These are phyloP conservation scores for Wickerhamomyces ciferrii DNA, from an alignment of 805 yeast genomes.

Conservation along the genomic window DNA sequence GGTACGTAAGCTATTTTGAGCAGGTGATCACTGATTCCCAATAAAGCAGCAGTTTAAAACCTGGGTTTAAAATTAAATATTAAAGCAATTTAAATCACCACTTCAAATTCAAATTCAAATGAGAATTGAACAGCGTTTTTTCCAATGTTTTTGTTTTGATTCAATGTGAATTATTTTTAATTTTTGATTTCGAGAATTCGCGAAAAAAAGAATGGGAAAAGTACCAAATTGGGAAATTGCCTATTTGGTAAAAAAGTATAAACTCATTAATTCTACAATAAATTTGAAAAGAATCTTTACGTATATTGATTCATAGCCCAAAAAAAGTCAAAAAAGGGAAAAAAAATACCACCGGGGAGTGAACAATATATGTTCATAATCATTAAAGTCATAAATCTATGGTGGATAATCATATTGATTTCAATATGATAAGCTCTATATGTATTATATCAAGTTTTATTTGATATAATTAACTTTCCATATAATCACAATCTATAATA, in stretches of 20 bases:
- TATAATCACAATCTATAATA: too few relatives aligned
- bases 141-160: background rate
- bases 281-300: background rate
- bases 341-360: background rate
- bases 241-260: background rate
- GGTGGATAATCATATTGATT: too few relatives aligned
- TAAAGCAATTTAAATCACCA: too few relatives aligned
- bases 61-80: too few relatives aligned
- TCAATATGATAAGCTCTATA: too few relatives aligned
- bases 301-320: background rate
- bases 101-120: background rate
- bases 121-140: background rate
- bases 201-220: background rate
- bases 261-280: background rate
- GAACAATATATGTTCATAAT: too few relatives aligned
- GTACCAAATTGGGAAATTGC: background rate
- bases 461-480: too few relatives aligned
- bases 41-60: too few relatives aligned
- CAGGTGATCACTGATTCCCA: too few relatives aligned
- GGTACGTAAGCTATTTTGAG: too few relatives aligned
- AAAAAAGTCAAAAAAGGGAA: slow-evolving; percentile 3
- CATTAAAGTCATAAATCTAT: too few relatives aligned
- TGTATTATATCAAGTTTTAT: too few relatives aligned
- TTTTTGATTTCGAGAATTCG: background rate
- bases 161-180: background rate